A percentile compares a stretch with the other conserved stretches of the same genome.
These are phyloP conservation scores for Hirsutella minnesotensis DNA, from an alignment of 2,329 filamentous ascomycete species.

Conservation along the genomic window DNA sequence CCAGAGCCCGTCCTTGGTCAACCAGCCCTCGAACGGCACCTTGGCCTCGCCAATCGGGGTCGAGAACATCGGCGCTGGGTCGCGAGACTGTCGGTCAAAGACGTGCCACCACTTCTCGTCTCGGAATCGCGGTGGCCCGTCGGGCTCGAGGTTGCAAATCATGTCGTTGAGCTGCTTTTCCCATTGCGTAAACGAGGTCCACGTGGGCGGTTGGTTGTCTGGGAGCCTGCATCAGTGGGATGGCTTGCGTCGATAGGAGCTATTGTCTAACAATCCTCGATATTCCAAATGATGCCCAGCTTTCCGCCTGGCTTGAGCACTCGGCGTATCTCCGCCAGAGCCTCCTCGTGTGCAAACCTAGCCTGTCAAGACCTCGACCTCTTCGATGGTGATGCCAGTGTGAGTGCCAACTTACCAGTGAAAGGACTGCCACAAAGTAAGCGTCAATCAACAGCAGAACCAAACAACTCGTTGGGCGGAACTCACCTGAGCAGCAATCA, in stretches of 20 bases:
- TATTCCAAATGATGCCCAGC: conserved; percentile 62
- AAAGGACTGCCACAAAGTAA: conserved; percentile 24
- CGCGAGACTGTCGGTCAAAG: conserved; percentile 46
- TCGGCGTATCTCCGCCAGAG: conserved; percentile 55
- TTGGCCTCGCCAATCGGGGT: conserved; percentile 47
- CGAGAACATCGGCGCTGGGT: conserved; percentile 38
- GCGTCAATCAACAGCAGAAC: neutral
- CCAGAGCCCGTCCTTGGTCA: conserved; percentile 50
- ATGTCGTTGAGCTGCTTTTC: conserved; percentile 50
- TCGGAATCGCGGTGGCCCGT: conserved; percentile 53
- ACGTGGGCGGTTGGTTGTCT: conserved; percentile 53
- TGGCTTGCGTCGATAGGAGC: conserved; percentile 3
- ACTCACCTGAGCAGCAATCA: conserved; percentile 56
- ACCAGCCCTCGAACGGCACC: conserved; percentile 44
- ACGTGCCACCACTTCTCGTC: conserved; percentile 51
- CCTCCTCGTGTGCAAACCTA: conserved; percentile 55
- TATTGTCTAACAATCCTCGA: conserved; percentile 49
- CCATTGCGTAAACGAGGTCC: conserved; percentile 46
- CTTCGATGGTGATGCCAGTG: no score
- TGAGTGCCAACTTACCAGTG: conserved; percentile 40
- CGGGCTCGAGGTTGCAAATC: conserved; percentile 36
- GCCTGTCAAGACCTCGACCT: neutral
- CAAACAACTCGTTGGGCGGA: neutral
- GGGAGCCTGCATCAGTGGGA: neutral
- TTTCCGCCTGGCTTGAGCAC: conserved; percentile 47